Evolutionary conservation across 78 protist species (phyloP), one percentile per base, ranked within the genome.

Genomic region (Monocercomonoides exilis): DNA sequence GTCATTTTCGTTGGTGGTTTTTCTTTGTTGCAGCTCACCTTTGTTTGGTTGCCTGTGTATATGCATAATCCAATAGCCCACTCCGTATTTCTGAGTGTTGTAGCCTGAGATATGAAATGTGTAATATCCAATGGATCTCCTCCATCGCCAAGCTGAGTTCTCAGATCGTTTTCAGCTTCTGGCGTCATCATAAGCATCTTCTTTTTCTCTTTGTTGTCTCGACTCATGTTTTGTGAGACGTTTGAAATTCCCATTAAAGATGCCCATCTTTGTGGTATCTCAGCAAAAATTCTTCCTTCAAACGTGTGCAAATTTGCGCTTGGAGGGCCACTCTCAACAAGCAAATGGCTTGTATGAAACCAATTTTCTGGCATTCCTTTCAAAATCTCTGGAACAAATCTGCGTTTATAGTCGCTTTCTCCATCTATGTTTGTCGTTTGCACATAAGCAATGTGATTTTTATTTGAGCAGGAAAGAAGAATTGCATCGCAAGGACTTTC

Each of bases 361-460:
- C 21, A 11, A 54, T 54, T 21, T 54, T 54, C 70, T 29, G 70
- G 11, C 70, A 29, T 54, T 54, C 38, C 21, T 11, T 21, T 11
- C 21, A 54, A 21, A 54, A 21, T 29, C 11, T 11, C 38, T 29
- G 70, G 70, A 54, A 54, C 70, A n/a, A 5, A 5, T 44, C 64
- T 2, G 1, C 29, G 79, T 44, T 88, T 88, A 4, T 54, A 38
- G 6, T 88, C 87, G 44, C 86, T 81, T 45, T 88, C 90, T 2
- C 90, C 90, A 45, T 88, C 90, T 6, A 88, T 43, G 41, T 88
- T 88, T 45, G 90, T 64, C 42, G 82, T 79, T 21, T 79, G 82
- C 42, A 79, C 11, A 6, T 79, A 21, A 79, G 82, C n/a, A 5
- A 32, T 33, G 82, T 29, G 45, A 79, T 79, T 21, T 41, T 33